Conservation (phyloP, 139 green algal species). For the Coelastrella sp. region DNA sequence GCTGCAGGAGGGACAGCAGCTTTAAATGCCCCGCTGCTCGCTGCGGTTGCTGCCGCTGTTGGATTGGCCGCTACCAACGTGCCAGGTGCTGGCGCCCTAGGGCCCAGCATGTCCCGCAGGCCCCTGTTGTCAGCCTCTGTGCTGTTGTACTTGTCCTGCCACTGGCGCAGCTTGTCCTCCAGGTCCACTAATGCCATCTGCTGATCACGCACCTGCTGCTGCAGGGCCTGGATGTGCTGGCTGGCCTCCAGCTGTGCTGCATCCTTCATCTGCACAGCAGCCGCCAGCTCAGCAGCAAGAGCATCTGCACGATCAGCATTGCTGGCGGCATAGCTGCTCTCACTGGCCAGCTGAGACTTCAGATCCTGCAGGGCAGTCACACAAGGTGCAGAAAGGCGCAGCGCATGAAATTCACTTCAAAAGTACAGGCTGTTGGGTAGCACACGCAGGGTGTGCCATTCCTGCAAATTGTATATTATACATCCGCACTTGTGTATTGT, state of each 20-base stretch:
- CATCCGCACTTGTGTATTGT: too few species aligned
- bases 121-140: conserved; percentile 24
- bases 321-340: not conserved
- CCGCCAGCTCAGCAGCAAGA: not conserved
- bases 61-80: not conserved
- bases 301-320: not conserved
- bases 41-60: not conserved
- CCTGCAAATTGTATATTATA: too few species aligned
- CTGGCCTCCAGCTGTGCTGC: not conserved
- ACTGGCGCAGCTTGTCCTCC: conserved; percentile 1
- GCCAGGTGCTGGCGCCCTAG: conserved; percentile 21
- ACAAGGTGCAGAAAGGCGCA: not conserved
- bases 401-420: not conserved
- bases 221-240: not conserved
- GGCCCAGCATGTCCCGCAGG: conserved; percentile 8
- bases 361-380: conserved; percentile 34
- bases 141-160: conserved; percentile 21
- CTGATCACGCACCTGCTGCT: not conserved
- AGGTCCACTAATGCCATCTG: not conserved
- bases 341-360: not conserved
- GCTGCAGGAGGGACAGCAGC: not conserved
- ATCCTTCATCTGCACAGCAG: not conserved
- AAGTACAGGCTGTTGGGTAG: too few species aligned
- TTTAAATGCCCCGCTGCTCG: not conserved
- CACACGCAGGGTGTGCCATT: too few species aligned